Evolutionary conservation across 139 green algal species (phyloP).

Genomic region (Picochlorum sp.): DNA sequence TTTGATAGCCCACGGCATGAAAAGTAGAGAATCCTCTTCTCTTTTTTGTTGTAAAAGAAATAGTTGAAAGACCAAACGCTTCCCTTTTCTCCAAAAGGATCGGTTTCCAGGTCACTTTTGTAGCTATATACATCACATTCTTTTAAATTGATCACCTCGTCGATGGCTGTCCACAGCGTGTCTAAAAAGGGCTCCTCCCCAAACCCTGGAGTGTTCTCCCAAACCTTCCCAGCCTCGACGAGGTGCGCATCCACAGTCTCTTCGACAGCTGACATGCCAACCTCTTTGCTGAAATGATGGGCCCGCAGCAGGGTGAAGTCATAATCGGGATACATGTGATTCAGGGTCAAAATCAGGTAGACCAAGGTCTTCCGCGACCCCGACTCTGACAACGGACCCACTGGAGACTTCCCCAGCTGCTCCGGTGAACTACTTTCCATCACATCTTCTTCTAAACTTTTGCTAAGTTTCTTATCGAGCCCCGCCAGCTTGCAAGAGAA

Average conservation of each 20-base stretch:
- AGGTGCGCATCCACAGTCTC: slow-evolving; percentile 79
- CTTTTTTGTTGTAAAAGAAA: slow-evolving; percentile 98
- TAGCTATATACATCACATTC: slow-evolving; percentile 94
- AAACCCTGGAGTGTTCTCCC: slow-evolving; percentile 69
- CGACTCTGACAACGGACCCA: slow-evolving; percentile 59
- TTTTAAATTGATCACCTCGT: slow-evolving; percentile 82
- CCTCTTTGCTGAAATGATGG: slow-evolving; percentile 92
- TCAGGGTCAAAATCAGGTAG: slow-evolving; percentile 97
- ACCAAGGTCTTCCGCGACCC: slow-evolving; percentile 91
- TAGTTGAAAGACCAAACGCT: slow-evolving; percentile 94
- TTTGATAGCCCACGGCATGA: slow-evolving; percentile 36
- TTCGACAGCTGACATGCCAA: slow-evolving; percentile 51
- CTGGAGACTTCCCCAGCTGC: slow-evolving; percentile 73
- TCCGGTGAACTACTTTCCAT: slow-evolving; percentile 50
- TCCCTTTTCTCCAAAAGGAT: slow-evolving; percentile 81
- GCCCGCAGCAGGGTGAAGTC: slow-evolving; percentile 84
- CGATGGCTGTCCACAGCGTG: slow-evolving; percentile 77
- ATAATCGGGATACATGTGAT: slow-evolving; percentile 94
- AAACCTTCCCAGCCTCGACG: slow-evolving; percentile 82
- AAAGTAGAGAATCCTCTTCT: slow-evolving; percentile 47
- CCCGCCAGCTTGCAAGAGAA: slow-evolving; percentile 97
- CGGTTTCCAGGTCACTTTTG: slow-evolving; percentile 69
- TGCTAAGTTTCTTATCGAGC: slow-evolving; percentile 93
- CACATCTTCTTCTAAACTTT: slow-evolving; percentile 85
- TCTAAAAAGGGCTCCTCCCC: slow-evolving; percentile 76